Conservation (phyloP, 345 rosid species). For the Melaleuca alternifolia region DNA sequence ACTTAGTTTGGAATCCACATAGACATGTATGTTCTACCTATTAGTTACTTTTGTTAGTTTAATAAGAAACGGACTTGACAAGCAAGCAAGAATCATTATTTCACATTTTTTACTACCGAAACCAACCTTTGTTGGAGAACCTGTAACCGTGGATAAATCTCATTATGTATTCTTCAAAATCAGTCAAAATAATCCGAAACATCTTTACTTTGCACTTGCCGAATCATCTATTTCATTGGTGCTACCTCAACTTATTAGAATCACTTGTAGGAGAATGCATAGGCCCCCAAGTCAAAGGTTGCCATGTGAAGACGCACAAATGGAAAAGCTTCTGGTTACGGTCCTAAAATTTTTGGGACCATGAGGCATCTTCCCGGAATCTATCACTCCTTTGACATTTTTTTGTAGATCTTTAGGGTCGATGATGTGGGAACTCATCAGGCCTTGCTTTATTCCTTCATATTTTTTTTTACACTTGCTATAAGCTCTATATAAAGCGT, state of each 20-base stretch:
- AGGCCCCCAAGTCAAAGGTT: neutral
- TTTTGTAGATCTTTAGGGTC: neutral
- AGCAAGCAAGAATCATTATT: neutral
- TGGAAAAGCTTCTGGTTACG: neutral
- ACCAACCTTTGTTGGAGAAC: neutral
- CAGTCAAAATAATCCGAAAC: neutral
- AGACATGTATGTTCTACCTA: neutral
- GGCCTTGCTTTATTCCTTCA: neutral
- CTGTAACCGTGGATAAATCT: neutral
- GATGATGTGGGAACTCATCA: neutral
- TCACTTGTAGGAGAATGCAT: neutral
- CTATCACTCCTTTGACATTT: neutral
- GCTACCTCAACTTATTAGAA: neutral
- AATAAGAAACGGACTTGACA: neutral
- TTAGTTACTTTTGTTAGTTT: neutral
- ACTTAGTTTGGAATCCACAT: neutral
- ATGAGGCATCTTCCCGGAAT: neutral
- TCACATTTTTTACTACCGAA: neutral
- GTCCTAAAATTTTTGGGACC: neutral
- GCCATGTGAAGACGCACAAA: neutral
- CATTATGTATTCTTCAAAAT: neutral
- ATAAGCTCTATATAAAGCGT: neutral
- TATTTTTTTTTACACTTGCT: neutral
- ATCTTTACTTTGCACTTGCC: neutral
- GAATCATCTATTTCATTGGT: neutral